Evolutionary conservation across 129 eudicot genomes (phyloP), one percentile per base, ranked within the genome.

Genomic region (Helichrysum umbraculigerum): DNA sequence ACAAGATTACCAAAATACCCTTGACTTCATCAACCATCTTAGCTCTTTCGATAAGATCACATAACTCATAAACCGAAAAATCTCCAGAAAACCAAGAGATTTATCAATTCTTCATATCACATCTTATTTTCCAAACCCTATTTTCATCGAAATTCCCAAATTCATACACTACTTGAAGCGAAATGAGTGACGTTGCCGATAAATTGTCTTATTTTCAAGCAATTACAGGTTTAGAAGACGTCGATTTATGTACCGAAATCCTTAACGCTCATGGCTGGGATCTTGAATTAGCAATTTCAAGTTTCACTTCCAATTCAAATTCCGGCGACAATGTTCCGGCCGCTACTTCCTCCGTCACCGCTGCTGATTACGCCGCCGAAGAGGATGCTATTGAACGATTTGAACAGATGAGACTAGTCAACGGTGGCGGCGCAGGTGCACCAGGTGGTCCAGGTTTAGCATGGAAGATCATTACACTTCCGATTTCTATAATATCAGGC

Each of bases 171-270:
- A 78, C 61, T 60, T 60, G 22, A 62, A 78, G 22, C 65, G 39
- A 16, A 32, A 78, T 47, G 59, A 10, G 11, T 2, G 64, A 81
- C 56, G 92, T 76, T 28, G 81, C 87, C 17, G 97, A 91, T 25
- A 94, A 91, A 82, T 11, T 94, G 34, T 91, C 94, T 34, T 87
- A 87, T 9, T 94, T 94, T 62, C 99, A 91, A 87, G 97, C 99
- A 9, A 85, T 94, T 19, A 91, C 99, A 14, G 99, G 99, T 28
- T 60, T 94, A 21, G 78, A 87, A 3, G 99, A 94, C 87, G 44
- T 87, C 80, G 97, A 94, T 81, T 89, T 94, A 77, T 91, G 96
- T 85, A 86, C 89, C 2, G 97, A 94, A 63, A 94, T 94, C 81
- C 93, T 93, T 47, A 72, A 92, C 54, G 98, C 98, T 35, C 97